Evolutionary conservation across 164 flowering plant species (phyloP), one percentile per base, ranked within the genome.

Genomic region (Tetrastigma voinierianum): DNA sequence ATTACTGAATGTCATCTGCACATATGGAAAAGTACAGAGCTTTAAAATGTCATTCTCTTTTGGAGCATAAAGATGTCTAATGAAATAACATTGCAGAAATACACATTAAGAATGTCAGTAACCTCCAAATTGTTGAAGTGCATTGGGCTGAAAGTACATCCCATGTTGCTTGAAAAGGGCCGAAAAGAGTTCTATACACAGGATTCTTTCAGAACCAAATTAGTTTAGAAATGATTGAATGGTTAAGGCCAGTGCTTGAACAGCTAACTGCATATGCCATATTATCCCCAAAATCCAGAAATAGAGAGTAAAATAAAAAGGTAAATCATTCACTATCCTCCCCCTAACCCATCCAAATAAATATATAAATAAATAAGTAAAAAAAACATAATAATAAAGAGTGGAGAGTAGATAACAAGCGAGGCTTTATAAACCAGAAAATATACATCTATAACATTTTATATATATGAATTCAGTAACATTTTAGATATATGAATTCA

Each of bases 41-140:
- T n/a, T 20, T 55, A 2, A 12, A 55, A 55, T 55, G 32, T 10
- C 2, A 21, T 9, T 55, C 16, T 4, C 13, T n/a, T n/a, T n/a
- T n/a, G n/a, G 23, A 20, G 20, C 1, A 1, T 55, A 20, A 10
- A 55, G 12, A 20, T 55, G 58, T 32, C 46, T 13, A 58, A 32
- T 4, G 10, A 16, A 24, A 19, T 21, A 46, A 57, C 24, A 19
- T 23, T 9, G 0, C 15, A 25, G n/a, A n/a, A 24, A 44, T 23
- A 19, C 9, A 6, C 10, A 44, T 16, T 1, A 64, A 43, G n/a
- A 47, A 14, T 10, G 17, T 15, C n/a, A 67, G 40, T 49, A 58
- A 90, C 98, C 96, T 95, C 97, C 56, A 95, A n/a, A 74, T 60
- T 91, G 98, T 71, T 87, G 93, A 73, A 95, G 86, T 14, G 92